Base-by-base conservation (phyloP, 495 filamentous ascomycete genomes). In the Aspergillus conjunctus region DNA sequence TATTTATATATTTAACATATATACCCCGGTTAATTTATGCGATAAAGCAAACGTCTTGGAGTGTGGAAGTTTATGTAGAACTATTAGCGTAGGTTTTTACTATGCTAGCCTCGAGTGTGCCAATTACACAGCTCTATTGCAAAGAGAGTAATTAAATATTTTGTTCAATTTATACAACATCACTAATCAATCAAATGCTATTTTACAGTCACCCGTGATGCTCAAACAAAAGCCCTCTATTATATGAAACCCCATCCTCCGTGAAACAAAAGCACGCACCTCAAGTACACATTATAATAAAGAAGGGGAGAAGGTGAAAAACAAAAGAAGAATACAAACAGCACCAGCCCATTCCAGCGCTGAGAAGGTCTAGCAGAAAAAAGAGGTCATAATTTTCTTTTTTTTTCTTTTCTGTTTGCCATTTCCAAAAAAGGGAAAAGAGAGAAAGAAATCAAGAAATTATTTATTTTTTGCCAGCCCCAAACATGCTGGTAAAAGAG, bases 401-500 rank as follows among this genome's bases (percentile, higher is more conserved):
- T 20, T 17, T 49, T 15, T 17, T 17, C 17, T 20, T 49, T 21
- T n/a, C 2, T 17, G 18, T 51, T 32, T 26, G 26, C 26, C 26
- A 5, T 26, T 26, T 26, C 26, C 26, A 26, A 26, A 26, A 26
- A 26, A 26, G 5, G 26, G 26, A 26, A 26, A 26, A 54, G 44
- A 31, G 7, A 9, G 21, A 31, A 32, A 44, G 18, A 34, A 49
- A 52, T 49, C 17, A 48, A 54, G 34, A 33, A 55, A 56, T 65
- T 74, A 73, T 61, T 26, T 77, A 51, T 65, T 75, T 69, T 50
- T 71, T 71, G 50, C 68, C 68, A 41, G 61, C 66, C 53, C 82
- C 81, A 65, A 88, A 83, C 69, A 82, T 78, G 54, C 82, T 76
- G 30, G 81, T 82, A 64, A 88, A 79, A 32, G 84, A 83, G 60